These are phyloP conservation scores for Echinochloa phyllopogon DNA, from an alignment of 176 grass and related monocot genomes.

Conservation along the genomic window DNA sequence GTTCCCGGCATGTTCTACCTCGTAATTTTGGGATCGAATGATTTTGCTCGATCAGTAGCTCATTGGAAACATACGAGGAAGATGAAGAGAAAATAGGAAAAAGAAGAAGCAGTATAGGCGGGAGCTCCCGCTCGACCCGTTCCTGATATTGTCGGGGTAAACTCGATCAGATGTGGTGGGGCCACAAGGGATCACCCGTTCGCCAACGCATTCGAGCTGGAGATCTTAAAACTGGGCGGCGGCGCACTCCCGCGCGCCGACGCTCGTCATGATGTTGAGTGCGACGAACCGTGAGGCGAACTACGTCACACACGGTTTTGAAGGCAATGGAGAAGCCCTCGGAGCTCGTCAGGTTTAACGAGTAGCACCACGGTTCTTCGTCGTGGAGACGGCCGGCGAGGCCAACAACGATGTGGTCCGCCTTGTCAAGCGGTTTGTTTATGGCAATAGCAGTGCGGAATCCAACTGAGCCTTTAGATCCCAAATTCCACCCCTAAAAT, in stretches of 20 bases:
- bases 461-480: too few species aligned
- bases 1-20: too few species aligned
- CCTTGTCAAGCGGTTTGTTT: slow-evolving; percentile 49
- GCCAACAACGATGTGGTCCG: slow-evolving; percentile 51
- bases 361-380: slow-evolving; percentile 61
- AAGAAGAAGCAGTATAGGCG: too few species aligned
- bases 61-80: too few species aligned
- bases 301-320: slow-evolving; percentile 43
- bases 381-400: slow-evolving; percentile 45
- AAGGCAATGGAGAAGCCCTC: slow-evolving; percentile 52
- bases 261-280: slow-evolving; percentile 47
- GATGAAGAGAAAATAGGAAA: too few species aligned
- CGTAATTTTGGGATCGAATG: too few species aligned
- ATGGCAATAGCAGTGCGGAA: slow-evolving; percentile 40
- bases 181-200: slow-evolving; percentile 53
- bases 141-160: slow-evolving; percentile 40
- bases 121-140: slow-evolving; percentile 54
- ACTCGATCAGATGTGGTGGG: slow-evolving; percentile 54
- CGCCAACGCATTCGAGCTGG: slow-evolving; percentile 54
- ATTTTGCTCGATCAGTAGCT: too few species aligned
- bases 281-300: slow-evolving; percentile 47
- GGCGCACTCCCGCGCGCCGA: slow-evolving; percentile 40
- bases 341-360: slow-evolving; percentile 39
- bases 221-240: slow-evolving; percentile 35
- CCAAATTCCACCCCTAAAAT: too few species aligned